Conservation (phyloP, 192 early-diverging fungal genomes). For the Linnemannia exigua region DNA sequence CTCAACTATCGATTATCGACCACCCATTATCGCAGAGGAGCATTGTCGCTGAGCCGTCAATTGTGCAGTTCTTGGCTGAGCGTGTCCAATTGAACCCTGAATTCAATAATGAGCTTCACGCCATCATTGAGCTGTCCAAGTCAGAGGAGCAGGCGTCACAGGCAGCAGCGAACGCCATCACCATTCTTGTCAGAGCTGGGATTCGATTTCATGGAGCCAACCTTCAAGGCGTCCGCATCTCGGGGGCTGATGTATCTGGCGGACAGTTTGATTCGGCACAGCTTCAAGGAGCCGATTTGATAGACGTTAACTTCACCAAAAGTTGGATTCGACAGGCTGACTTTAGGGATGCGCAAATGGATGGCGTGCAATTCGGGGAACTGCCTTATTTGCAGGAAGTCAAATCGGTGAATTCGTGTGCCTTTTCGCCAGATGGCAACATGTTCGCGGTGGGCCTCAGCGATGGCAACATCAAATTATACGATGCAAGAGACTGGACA, state of each 20-base stretch:
- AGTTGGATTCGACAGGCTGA: slow-evolving; percentile 2
- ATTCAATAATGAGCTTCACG: slow-evolving; percentile 9
- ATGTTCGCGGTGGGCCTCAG: background rate
- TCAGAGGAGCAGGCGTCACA: background rate
- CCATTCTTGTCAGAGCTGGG: slow-evolving; percentile 9
- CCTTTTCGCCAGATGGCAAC: background rate
- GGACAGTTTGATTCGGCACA: slow-evolving; percentile 19
- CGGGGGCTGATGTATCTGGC: background rate
- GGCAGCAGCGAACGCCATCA: slow-evolving; percentile 21
- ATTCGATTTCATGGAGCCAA: slow-evolving; percentile 9
- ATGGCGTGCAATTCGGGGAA: background rate
- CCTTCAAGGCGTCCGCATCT: slow-evolving; percentile 11
- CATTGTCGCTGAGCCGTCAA: background rate
- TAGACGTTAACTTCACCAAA: background rate
- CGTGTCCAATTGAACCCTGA: background rate
- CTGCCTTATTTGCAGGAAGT: background rate
- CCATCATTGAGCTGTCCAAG: slow-evolving; percentile 14
- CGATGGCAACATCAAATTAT: background rate
- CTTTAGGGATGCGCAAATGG: background rate
- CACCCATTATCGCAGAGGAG: slow-evolving; percentile 9
- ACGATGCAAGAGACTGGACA: background rate
- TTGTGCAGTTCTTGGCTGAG: slow-evolving; percentile 7
- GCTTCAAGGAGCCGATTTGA: background rate
- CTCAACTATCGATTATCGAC: background rate
- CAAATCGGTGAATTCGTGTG: background rate